Percentiles rank a stretch among this genome's conserved stretches.
Evolutionary conservation across 169 alveolate genomes (phyloP).

Genomic region (Plasmodium malariae): DNA sequence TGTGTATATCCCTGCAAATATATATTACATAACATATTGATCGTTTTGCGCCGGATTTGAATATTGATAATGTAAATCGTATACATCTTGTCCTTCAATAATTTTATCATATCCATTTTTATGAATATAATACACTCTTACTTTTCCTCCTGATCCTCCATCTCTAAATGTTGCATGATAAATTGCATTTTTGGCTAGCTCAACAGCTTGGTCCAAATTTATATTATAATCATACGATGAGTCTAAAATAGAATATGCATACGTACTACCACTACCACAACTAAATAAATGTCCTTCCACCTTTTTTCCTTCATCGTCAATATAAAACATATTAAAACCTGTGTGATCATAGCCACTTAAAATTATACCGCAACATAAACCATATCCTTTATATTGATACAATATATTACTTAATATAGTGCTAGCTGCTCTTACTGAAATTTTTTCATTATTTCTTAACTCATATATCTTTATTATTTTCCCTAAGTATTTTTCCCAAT

Average conservation of each 20-base stretch:
- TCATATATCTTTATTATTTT: slow-evolving; percentile 94
- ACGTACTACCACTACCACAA: slow-evolving; percentile 98
- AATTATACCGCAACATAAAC: slow-evolving; percentile 98
- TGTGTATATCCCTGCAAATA: not conserved
- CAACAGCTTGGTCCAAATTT: slow-evolving; percentile 97
- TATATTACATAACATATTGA: slow-evolving; percentile 71
- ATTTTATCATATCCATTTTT: slow-evolving; percentile 94
- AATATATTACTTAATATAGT: slow-evolving; percentile 96
- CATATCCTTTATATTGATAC: slow-evolving; percentile 96
- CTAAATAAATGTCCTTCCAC: slow-evolving; percentile 92
- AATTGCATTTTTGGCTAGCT: slow-evolving; percentile 97
- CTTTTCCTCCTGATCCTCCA: slow-evolving; percentile 99
- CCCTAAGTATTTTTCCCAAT: slow-evolving; percentile 97
- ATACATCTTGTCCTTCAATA: slow-evolving; percentile 93
- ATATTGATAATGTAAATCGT: slow-evolving; percentile 91
- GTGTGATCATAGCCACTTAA: slow-evolving; percentile 92
- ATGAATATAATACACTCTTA: slow-evolving; percentile 96
- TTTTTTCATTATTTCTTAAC: slow-evolving; percentile 93
- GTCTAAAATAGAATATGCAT: slow-evolving; percentile 99
- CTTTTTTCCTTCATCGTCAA: slow-evolving; percentile 96
- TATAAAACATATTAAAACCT: slow-evolving; percentile 94
- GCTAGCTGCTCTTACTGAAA: slow-evolving; percentile 99
- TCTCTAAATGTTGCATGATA: slow-evolving; percentile 99
- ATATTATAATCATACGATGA: slow-evolving; percentile 94
- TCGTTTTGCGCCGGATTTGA: slow-evolving; percentile 81